These are phyloP conservation scores for Isabelozyma heimii DNA, from an alignment of 805 yeast genomes.

Conservation along the genomic window DNA sequence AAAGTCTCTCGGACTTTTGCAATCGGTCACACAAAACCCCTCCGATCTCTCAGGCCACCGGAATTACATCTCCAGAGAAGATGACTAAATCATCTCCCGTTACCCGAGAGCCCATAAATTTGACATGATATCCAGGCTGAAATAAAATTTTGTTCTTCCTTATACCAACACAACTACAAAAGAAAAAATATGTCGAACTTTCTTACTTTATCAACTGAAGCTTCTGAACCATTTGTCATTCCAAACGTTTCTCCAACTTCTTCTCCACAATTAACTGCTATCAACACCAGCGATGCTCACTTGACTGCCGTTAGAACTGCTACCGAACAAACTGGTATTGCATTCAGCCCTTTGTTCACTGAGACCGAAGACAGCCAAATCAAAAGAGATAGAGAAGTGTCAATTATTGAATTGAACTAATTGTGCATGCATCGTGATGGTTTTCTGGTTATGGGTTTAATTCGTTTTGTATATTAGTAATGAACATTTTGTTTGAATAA, in stretches of 20 bases:
- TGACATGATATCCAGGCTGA: neutral
- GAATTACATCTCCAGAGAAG: neutral
- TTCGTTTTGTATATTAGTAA: neutral
- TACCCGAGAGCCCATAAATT: neutral
- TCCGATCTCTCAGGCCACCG: neutral
- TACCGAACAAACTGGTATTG: neutral
- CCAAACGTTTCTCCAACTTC: conserved; percentile 61
- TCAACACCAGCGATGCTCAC: conserved; percentile 5
- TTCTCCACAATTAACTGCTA: conserved; percentile 19
- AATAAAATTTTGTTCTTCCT: neutral
- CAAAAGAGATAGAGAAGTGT: conserved; percentile 12
- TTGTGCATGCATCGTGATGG: neutral
- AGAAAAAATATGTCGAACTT: conserved; percentile 24
- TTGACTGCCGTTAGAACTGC: neutral
- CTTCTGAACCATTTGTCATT: conserved; percentile 62
- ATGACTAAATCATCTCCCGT: neutral
- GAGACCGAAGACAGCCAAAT: conserved; percentile 1
- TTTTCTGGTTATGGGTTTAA: neutral
- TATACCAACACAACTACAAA: neutral
- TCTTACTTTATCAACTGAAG: conserved; percentile 54
- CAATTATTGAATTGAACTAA: conserved; percentile 24
- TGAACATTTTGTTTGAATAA: neutral
- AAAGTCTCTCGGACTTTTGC: neutral
- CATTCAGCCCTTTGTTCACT: neutral
- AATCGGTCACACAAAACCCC: neutral